A percentile compares a stretch with the other conserved stretches of the same genome.
Conservation (phyloP, 2,329 filamentous ascomycete genomes). For the Verticillium dahliae region DNA sequence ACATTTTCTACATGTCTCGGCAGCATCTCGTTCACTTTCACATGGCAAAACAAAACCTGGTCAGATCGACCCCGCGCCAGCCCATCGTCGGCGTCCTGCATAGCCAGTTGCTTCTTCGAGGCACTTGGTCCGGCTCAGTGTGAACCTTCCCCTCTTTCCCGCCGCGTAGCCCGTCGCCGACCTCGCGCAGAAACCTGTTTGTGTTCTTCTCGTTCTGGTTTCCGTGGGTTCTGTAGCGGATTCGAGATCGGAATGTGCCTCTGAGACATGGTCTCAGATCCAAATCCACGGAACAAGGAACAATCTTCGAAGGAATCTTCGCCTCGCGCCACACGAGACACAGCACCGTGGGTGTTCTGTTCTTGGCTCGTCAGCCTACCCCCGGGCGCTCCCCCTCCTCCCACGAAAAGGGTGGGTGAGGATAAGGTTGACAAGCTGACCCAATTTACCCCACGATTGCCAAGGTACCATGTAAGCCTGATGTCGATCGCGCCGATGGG, state of each 20-base stretch:
- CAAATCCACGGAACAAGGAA: too few species aligned
- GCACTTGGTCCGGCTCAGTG: not conserved
- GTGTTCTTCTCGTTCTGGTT: too few species aligned
- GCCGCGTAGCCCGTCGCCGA: not conserved
- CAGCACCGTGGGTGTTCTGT: too few species aligned
- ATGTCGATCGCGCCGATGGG: not conserved
- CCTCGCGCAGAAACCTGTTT: not conserved
- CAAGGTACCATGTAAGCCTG: not conserved
- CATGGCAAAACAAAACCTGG: not conserved
- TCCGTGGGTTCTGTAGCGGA: too few species aligned
- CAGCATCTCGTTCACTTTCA: not conserved
- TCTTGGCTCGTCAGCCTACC: too few species aligned
- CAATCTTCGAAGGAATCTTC: too few species aligned
- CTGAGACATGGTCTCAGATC: too few species aligned
- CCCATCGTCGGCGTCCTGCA: not conserved
- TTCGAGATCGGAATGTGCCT: not conserved
- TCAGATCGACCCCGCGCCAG: not conserved
- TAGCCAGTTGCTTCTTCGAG: not conserved
- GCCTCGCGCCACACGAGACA: too few species aligned
- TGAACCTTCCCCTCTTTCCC: not conserved
- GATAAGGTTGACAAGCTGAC: not conserved
- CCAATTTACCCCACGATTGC: not conserved
- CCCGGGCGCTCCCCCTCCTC: not conserved
- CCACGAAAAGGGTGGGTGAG: not conserved
- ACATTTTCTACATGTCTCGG: not conserved